Percentiles rank a stretch among this genome's conserved stretches.
These are phyloP conservation scores for Trichoderma arundinaceum DNA, from an alignment of 2,329 filamentous ascomycete species.

Conservation along the genomic window DNA sequence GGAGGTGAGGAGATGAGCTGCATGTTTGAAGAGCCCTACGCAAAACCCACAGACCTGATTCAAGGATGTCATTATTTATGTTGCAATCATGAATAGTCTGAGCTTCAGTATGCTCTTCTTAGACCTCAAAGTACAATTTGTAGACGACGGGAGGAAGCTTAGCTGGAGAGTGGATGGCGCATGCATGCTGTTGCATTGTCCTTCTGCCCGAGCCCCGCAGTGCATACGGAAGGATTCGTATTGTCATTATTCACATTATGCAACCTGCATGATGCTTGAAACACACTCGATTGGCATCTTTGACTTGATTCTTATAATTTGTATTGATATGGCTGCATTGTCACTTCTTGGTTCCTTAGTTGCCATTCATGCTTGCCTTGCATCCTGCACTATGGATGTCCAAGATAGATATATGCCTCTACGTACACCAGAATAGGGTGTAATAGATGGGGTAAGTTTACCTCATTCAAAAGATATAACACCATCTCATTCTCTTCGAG, in stretches of 20 bases:
- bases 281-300: not conserved
- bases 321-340: not conserved
- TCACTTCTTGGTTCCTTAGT: not conserved
- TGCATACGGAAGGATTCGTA: not conserved
- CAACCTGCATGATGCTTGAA: not conserved
- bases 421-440: not conserved
- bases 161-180: no score
- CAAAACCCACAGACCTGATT: not conserved
- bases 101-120: not conserved
- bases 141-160: not conserved
- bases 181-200: not conserved
- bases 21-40: not conserved
- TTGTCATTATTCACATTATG: not conserved
- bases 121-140: not conserved
- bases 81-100: no score
- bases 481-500: no score
- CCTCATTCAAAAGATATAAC: no score
- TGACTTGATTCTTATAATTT: not conserved
- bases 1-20: not conserved
- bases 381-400: not conserved
- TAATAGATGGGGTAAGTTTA: rapidly evolving
- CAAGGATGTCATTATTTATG: not conserved
- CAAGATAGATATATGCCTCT: not conserved
- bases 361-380: not conserved
- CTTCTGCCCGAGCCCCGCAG: not conserved